These are phyloP conservation scores for Cornus suecica DNA, from an alignment of 148 eudicot genomes.

Conservation along the genomic window DNA sequence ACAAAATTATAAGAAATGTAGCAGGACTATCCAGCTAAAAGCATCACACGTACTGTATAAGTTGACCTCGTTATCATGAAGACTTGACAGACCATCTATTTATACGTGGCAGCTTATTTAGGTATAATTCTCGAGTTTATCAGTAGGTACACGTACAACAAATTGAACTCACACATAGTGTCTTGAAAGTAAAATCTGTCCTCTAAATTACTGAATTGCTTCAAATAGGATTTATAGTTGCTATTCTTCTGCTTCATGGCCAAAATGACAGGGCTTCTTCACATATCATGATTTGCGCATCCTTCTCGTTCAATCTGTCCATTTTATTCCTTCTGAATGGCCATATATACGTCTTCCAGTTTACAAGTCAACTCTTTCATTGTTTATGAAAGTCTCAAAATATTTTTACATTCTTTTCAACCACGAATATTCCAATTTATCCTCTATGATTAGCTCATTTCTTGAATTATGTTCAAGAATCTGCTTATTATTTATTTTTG, in stretches of 20 bases:
- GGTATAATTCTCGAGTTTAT: no score
- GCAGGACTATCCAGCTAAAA: neutral
- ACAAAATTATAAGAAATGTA: neutral
- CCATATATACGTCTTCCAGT: neutral
- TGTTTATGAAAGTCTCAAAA: no score
- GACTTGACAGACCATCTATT: no score
- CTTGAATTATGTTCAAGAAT: neutral
- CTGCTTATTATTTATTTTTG: no score
- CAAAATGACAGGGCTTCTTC: neutral
- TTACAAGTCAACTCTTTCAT: neutral
- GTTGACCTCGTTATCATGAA: no score
- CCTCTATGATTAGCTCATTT: no score
- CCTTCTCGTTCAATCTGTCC: neutral
- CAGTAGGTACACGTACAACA: no score
- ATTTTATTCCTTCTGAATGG: neutral
- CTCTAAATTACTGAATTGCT: neutral
- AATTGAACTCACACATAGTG: neutral
- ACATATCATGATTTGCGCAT: neutral
- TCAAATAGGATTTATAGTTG: no score
- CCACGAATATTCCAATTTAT: no score
- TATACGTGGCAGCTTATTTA: no score
- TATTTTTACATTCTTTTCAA: no score
- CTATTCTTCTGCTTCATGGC: neutral
- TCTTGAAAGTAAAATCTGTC: neutral
- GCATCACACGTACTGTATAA: neutral